Conservation (phyloP, 73 alveolate species). For the Breviolum minutum region DNA sequence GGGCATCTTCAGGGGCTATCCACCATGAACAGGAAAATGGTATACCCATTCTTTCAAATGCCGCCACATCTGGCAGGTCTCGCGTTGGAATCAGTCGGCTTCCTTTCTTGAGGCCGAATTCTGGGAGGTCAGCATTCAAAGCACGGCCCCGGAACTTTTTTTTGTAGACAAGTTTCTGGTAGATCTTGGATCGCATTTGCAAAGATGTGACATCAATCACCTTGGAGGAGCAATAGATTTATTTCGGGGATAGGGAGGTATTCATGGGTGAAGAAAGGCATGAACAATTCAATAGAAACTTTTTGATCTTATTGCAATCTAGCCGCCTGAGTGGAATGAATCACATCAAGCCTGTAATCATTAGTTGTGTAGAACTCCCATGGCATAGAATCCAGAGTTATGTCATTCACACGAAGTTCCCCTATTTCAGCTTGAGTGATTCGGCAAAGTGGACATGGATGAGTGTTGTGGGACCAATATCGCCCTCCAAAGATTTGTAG, state of each 20-base stretch:
- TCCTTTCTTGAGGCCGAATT: not conserved
- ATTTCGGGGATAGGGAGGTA: too few species aligned
- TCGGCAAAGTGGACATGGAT: conserved; percentile 42
- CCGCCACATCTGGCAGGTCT: not conserved
- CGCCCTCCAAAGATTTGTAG: conserved; percentile 6
- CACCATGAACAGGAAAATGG: not conserved
- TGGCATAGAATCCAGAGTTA: not conserved
- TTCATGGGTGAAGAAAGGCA: too few species aligned
- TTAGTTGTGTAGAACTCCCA: not conserved
- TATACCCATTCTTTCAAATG: not conserved
- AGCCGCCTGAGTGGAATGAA: not conserved
- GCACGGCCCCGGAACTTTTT: conserved; percentile 2
- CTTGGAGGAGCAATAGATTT: not conserved
- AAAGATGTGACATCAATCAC: not conserved
- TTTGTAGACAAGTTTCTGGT: not conserved
- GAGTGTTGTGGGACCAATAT: conserved; percentile 14
- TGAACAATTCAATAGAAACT: not conserved
- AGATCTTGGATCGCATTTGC: not conserved
- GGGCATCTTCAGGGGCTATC: not conserved
- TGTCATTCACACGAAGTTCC: too few species aligned
- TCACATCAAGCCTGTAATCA: not conserved
- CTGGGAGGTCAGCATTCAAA: not conserved
- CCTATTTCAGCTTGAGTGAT: not conserved
- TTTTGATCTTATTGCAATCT: not conserved
- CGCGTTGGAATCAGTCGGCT: conserved; percentile 1